phyloP scores from a whole-genome alignment of 73 alveolate genomes.

The Blepharisma stoltei region DNA sequence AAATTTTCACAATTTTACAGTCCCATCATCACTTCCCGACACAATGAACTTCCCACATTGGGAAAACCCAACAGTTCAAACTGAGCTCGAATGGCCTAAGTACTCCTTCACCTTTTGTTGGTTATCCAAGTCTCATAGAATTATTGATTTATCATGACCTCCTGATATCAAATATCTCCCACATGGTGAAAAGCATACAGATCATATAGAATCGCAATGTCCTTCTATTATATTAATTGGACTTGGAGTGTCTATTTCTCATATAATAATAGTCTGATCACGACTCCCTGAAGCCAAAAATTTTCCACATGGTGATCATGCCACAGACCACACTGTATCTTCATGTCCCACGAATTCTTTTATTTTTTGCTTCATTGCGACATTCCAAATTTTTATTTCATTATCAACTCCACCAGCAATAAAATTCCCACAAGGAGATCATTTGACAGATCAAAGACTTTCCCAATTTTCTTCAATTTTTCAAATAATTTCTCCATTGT shows the following conservation, averaged over 20 bases:
- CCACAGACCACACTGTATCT: neutral
- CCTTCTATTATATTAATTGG: neutral
- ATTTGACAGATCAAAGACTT: neutral
- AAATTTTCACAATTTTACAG: neutral
- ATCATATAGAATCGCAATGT: neutral
- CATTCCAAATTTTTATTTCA: neutral
- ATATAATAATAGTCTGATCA: neutral
- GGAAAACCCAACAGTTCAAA: neutral
- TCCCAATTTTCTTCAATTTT: neutral
- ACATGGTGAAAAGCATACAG: neutral
- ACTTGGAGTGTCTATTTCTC: neutral
- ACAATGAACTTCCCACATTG: neutral
- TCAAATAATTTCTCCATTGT: neutral
- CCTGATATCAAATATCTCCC: slow-evolving; percentile 7
- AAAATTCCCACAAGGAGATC: neutral
- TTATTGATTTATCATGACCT: neutral
- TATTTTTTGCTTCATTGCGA: neutral
- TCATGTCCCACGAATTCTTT: slow-evolving; percentile 6
- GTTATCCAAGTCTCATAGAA: neutral
- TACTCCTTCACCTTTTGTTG: neutral
- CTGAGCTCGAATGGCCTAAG: neutral
- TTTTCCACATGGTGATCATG: neutral
- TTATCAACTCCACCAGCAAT: neutral
- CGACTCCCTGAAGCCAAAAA: neutral
- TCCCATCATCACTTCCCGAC: neutral